Evolutionary conservation across 768 basidiomycete species (phyloP), one percentile per base, ranked within the genome.

Genomic region (Tulasnella sp.): DNA sequence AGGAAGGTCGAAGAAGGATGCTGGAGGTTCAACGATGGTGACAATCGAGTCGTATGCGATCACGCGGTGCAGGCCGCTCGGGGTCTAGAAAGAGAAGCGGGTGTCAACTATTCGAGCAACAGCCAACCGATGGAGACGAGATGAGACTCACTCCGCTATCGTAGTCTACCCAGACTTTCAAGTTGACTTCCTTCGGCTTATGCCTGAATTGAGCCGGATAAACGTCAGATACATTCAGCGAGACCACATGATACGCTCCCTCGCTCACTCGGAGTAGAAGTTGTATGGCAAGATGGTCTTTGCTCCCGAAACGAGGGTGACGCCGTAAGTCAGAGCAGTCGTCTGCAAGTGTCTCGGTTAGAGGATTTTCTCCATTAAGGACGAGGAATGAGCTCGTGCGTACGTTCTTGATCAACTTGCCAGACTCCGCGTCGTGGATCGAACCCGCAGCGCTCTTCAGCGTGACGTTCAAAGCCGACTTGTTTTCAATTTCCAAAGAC

Each of bases 221-320:
- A 35, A 23, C 32, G 37, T 57, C n/a, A 78, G 70, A 37, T 80
- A 82, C 57, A 69, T 73, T 29, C 80, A 69, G 26, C 81, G 76
- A 55, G 20, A 73, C 16, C 44, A 67, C 39, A 67, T 23, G 35
- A 69, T 26, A 39, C 10, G 67, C 79, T 86, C 15, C 16, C 3
- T 10, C 11, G 13, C 93, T 84, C 81, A 95, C 94, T 95, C 92
- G 88, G 92, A 94, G 84, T 92, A 85, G 84, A 95, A 94, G 13
- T 85, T 79, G 81, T 90, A 95, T 10, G 93, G 92, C 75, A 95
- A 82, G 79, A 89, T 87, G 72, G 93, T 81, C 81, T 91, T 90
- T 15, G 88, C 84, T 37, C 88, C 87, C 77, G 90, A 86, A 15
- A 89, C 74, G 46, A 94, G 84, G 32, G 86, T 85, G 55, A 90